Conservation (phyloP, 2,329 filamentous ascomycete genomes). For the Fusarium paranaense region DNA sequence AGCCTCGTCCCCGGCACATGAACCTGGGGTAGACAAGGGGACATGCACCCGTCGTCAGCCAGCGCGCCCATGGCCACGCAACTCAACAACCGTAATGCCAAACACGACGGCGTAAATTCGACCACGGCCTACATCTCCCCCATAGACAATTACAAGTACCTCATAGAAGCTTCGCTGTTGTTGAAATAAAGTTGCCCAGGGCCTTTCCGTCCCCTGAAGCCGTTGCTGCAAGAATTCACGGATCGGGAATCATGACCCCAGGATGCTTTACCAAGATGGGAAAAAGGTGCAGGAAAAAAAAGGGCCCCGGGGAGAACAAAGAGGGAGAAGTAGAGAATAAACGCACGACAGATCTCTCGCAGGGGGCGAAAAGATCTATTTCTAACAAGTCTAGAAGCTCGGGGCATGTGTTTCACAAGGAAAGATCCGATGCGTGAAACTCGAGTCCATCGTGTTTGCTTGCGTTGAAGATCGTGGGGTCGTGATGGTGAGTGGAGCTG, state of each 20-base stretch:
- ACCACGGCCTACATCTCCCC: too few species aligned
- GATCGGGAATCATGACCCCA: conserved; percentile 28
- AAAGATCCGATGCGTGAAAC: conserved; percentile 1
- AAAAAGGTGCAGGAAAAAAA: conserved; percentile 5
- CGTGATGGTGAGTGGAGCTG: background rate
- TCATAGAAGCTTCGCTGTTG: background rate
- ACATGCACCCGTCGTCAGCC: background rate
- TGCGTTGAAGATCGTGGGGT: background rate
- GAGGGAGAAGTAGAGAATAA: background rate
- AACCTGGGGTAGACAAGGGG: background rate
- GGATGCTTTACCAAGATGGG: conserved; percentile 14
- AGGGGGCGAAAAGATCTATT: conserved; percentile 5
- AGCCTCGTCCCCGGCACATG: background rate
- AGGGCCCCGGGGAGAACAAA: background rate
- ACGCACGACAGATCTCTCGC: conserved; percentile 23
- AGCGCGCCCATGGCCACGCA: background rate
- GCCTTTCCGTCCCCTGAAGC: conserved; percentile 17
- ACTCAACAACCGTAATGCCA: background rate
- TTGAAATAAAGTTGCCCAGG: conserved; percentile 36
- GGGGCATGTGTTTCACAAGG: conserved; percentile 8
- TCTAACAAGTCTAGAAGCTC: background rate
- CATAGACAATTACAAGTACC: background rate
- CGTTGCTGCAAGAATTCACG: conserved; percentile 36
- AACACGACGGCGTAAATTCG: background rate
- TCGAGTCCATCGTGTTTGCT: background rate